These are phyloP conservation scores for Trichoderma asperellum DNA, from an alignment of 2,329 filamentous ascomycete genomes.

Conservation along the genomic window DNA sequence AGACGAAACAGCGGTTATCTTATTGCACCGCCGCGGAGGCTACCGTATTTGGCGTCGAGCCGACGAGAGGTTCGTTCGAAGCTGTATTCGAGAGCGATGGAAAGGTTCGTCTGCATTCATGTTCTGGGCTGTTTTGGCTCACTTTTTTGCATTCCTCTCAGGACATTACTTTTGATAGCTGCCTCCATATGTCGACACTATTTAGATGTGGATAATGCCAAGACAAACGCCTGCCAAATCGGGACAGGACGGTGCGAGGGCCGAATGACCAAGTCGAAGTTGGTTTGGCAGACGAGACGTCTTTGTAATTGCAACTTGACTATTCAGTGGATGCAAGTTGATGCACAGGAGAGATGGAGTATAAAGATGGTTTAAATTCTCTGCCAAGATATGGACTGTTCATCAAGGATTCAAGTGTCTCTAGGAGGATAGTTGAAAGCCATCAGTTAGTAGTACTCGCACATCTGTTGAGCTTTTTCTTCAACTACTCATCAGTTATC, in stretches of 20 bases:
- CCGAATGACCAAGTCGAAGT: not conserved
- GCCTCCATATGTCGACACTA: not conserved
- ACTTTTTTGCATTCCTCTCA: too few relatives aligned
- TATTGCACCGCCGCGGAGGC: too few relatives aligned
- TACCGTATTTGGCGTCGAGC: too few relatives aligned
- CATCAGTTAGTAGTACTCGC: not conserved
- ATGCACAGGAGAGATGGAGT: not conserved
- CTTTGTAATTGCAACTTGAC: not conserved
- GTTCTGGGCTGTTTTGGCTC: too few relatives aligned
- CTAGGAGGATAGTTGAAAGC: not conserved
- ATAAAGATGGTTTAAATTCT: not conserved
- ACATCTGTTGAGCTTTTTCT: not conserved
- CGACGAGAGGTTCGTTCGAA: too few relatives aligned
- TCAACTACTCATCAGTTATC: not conserved
- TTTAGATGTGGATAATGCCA: not conserved
- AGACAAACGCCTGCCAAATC: not conserved
- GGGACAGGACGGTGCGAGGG: not conserved
- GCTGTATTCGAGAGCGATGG: too few relatives aligned
- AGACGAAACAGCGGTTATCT: too few relatives aligned
- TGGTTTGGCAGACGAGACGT: not conserved
- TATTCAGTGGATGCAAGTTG: not conserved
- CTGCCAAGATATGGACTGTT: not conserved
- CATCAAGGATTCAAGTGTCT: not conserved
- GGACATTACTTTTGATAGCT: too few relatives aligned
- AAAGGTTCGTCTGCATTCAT: too few relatives aligned